These are phyloP conservation scores for Pseudogymnoascus sp. DNA, from an alignment of 2,329 filamentous ascomycete genomes.

Conservation along the genomic window DNA sequence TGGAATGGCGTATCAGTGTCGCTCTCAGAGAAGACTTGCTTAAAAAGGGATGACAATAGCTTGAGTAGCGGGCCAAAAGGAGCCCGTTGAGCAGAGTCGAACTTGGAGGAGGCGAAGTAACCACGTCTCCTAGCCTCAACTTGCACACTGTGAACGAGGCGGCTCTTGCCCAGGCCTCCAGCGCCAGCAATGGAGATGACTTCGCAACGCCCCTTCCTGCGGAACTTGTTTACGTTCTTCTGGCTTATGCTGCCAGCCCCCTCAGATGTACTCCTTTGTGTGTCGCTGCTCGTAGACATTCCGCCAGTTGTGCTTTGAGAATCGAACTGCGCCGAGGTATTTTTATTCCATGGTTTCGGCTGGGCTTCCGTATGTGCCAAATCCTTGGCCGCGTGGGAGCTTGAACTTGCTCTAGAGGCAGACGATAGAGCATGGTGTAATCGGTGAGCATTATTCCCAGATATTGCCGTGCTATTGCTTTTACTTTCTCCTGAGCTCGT, in stretches of 20 bases:
- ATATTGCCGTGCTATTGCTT: neutral
- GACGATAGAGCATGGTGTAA: neutral
- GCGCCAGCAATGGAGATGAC: constrained; percentile 54
- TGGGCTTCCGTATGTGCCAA: neutral
- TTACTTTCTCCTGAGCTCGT: constrained; percentile 49
- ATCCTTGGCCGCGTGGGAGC: neutral
- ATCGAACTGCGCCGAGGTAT: constrained; percentile 5
- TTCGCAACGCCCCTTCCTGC: constrained; percentile 56
- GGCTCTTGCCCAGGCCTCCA: constrained; percentile 59
- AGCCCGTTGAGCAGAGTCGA: constrained; percentile 53
- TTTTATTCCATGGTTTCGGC: constrained; percentile 3
- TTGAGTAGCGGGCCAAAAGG: constrained; percentile 59
- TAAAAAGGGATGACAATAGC: constrained; percentile 58
- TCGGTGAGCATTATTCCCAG: neutral
- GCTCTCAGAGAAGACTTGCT: constrained; percentile 60
- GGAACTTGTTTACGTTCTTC: constrained; percentile 41
- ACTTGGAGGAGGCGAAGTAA: constrained; percentile 60
- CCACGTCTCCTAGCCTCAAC: constrained; percentile 53
- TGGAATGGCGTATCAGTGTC: constrained; percentile 60
- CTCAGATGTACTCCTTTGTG: constrained; percentile 19
- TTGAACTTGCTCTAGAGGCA: neutral
- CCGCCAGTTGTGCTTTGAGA: neutral
- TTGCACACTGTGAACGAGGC: constrained; percentile 56
- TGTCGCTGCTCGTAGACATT: constrained; percentile 2
- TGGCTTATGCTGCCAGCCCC: constrained; percentile 25